These are phyloP conservation scores for Vinca major DNA, from an alignment of 305 asterid species.

Conservation along the genomic window DNA sequence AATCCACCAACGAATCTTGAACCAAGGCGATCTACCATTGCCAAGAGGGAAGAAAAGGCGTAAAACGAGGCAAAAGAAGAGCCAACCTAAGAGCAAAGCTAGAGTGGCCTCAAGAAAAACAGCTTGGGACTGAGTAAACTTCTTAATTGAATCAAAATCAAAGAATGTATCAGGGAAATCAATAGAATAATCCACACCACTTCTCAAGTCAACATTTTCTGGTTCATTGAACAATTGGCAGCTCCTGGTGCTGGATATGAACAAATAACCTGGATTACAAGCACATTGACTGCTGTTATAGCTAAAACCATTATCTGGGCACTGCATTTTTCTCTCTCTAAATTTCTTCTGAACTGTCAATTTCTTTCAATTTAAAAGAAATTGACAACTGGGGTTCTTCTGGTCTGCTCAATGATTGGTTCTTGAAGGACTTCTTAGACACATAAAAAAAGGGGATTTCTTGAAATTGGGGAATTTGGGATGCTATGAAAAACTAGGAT, in stretches of 20 bases:
- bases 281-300: slow-evolving; percentile 57
- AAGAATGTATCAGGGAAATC: slow-evolving; percentile 60
- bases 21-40: slow-evolving; percentile 60
- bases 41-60: slow-evolving; percentile 47
- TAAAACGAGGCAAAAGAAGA: slow-evolving; percentile 55
- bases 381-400: neutral
- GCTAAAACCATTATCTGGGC: slow-evolving; percentile 50
- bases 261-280: slow-evolving; percentile 69
- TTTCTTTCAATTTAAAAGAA: neutral
- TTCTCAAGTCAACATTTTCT: slow-evolving; percentile 34
- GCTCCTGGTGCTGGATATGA: slow-evolving; percentile 27
- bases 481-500: neutral
- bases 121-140: slow-evolving; percentile 85
- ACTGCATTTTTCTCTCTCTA: slow-evolving; percentile 27
- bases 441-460: neutral
- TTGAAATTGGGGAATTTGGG: neutral
- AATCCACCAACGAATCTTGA: slow-evolving; percentile 86
- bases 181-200: slow-evolving; percentile 59
- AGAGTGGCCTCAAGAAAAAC: slow-evolving; percentile 86
- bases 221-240: slow-evolving; percentile 41
- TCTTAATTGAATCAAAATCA: slow-evolving; percentile 63
- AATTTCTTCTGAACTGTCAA: neutral
- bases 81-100: slow-evolving; percentile 54
- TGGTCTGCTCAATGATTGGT: slow-evolving; percentile 2
- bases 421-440: neutral